Base-by-base conservation (phyloP, 768 basidiomycete species). In the Polyporus arcularius region DNA sequence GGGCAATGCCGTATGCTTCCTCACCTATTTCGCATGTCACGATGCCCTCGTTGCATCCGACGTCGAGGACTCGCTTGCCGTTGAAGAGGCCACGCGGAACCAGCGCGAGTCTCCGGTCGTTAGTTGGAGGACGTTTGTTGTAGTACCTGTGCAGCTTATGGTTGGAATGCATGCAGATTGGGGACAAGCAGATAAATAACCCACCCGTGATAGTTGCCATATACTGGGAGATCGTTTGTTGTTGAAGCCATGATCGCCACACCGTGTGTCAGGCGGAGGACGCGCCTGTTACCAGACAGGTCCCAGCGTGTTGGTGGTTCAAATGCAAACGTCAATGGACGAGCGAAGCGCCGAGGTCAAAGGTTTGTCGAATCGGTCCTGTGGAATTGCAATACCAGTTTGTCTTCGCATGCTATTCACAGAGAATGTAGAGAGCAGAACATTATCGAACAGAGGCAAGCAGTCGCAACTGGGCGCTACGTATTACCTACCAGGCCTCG, bases 21-120 rank as follows among this genome's bases (percentile, higher is more conserved):
- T 50, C 63, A 88, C 93, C 93, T n/a, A 95, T 85, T 71, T 95
- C 91, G 69, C 89, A 89, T 1, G 90, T 88, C 39, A 96, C 86
- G 80, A 82, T 85, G 8, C 94, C 94, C 68, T 92, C 87, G 71
- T 96, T 96, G 70, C 91, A 92, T 0, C 94, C 94, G 0, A 96
- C 75, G 72, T 96, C 94, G 11, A 96, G 79, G 3, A 95, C 87
- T 49, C 78, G 75, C 59, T 83, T 82, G 14, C 73, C 80, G 3
- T 60, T 30, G 65, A 94, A 86, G 38, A 89, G 75, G 1, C 72
- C 65, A 4, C 72, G 42, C 0, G 87, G 86, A 1, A 96, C 74
- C 16, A 87, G 74, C 0, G 80, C 77, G 2, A 96, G 79, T 15
- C 94, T 83, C 0, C 83, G 80, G 70, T 95, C 91, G 38, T 74